These are phyloP conservation scores for Kalanchoe fedtschenkoi DNA, from an alignment of 164 flowering plant species.

Conservation along the genomic window DNA sequence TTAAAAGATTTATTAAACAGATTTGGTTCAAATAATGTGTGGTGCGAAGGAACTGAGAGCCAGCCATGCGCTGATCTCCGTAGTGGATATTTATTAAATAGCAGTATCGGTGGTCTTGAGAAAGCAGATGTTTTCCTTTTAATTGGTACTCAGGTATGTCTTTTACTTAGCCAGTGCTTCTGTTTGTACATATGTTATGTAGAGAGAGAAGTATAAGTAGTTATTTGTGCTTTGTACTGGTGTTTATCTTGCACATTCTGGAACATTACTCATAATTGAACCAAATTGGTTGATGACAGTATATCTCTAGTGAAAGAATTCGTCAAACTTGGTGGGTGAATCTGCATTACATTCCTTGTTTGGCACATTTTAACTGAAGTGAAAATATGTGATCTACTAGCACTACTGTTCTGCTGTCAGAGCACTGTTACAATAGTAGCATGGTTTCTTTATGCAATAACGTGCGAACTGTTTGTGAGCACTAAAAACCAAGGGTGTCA, in stretches of 20 bases:
- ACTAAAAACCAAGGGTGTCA: no score
- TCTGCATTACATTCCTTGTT: no score
- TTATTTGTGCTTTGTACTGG: background rate
- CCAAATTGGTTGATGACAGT: no score
- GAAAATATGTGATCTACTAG: no score
- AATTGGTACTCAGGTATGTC: slow-evolving; percentile 88
- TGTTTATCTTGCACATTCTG: background rate
- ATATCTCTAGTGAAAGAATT: no score
- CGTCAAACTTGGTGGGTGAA: no score
- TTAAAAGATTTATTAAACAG: slow-evolving; percentile 88
- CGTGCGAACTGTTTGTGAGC: no score
- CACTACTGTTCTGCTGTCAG: no score
- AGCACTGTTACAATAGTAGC: no score
- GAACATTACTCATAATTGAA: background rate
- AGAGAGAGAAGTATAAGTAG: background rate
- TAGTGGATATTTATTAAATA: slow-evolving; percentile 74
- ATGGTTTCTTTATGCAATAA: no score
- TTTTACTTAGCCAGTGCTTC: no score
- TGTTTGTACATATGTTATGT: background rate
- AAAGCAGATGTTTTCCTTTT: slow-evolving; percentile 92
- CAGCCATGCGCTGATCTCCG: slow-evolving; percentile 77
- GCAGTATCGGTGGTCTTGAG: slow-evolving; percentile 73
- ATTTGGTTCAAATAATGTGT: slow-evolving; percentile 88
- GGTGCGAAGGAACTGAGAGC: slow-evolving; percentile 80
- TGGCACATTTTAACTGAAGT: no score